Base-by-base conservation (phyloP, 495 filamentous ascomycete genomes). In the Hypoxylon lienhwacheense region DNA sequence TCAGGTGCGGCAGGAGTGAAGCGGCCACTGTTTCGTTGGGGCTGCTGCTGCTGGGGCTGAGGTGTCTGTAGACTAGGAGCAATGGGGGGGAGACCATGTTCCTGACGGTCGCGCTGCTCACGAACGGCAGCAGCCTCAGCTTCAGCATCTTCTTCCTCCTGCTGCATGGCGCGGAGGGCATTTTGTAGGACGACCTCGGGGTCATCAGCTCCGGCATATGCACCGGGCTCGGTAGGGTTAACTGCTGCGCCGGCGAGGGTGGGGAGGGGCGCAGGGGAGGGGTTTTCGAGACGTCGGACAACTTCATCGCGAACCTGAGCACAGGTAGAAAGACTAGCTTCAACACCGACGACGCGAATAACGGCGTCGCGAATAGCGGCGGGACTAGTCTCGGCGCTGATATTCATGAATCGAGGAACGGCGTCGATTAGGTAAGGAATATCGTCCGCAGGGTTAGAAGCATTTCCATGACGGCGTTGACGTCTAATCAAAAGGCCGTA, bases 301-400 rank as follows among this genome's bases (percentile, higher is more conserved):
- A 77, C 70, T 57, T 79, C 76, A 53, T 79, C 76, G 33, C 74
- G 70, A 5, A 77, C 76, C 41, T 73, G 70, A 41, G 75, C 76
- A 55, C 74, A 77, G n/a, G 67, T 71, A 21, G 70, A 52, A 3
- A 79, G 73, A 40, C 57, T 73, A 10, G 72, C 62, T 40, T 77
- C 74, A 22, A 77, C 70, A 47, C 75, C 75, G 34, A 79, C 66
- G 19, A 74, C 66, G 37, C 75, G 69, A 43, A 73, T 66, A 11
- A 79, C 61, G 12, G 68, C 61, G 32, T 79, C 76, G 31, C 70
- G 72, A 47, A 79, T 77, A 17, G 72, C 68, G 28, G 73, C 68
- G 5, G 76, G 75, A 10, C 73, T 74, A 5, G 69, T 70, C 46
- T 77, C 75, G 24, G 73, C 55, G 21, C 65, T 67, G 47, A 79